Base-by-base conservation (phyloP, 2,329 filamentous ascomycete species). In the Ramularia endophylla region DNA sequence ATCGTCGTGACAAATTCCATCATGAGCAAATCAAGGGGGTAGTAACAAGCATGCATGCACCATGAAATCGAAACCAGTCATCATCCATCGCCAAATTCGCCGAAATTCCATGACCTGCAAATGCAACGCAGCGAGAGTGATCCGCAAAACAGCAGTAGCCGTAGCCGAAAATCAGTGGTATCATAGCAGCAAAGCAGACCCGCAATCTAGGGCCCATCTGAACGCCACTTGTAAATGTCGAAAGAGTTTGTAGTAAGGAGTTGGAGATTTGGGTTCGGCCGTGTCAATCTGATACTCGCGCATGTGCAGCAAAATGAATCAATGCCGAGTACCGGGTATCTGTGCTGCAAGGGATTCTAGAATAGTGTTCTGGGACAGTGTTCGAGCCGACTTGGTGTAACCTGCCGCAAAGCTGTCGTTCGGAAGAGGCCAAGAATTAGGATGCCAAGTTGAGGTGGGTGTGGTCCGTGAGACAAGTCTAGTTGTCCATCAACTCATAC, bases 401-500 rank as follows among this genome's bases (percentile, higher is more conserved):
- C 38, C 35, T 36, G 33, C 36, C 44, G 43, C 27, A 28, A 8
- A 17, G 27, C 30, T 36, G 25, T 36, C 32, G 39, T 15, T 22
- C 36, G 36, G 35, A 35, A 31, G 35, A 38, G 22, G 22, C 22
- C 22, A 11, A 11, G 11, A 11, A 25, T 11, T 25, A 25, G 11
- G 11, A 25, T 6, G 6, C 22, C 22, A 34, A 20, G n/a, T 34
- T 17, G 18, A n/a, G 32, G 17, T 18, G 13, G 11, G 32, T 18
- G 13, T 8, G 16, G 15, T 32, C 8, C 8, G 9, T 32, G 32
- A 13, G 17, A 34, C 32, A 34, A 4, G 18, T 34, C 29, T 32
- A 17, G 15, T 19, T 32, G 9, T 32, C 13, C 32, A 34, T 34
- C 32, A 34, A 20, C 13, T 34, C 80, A 59, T 85, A 94, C 67